Conservation (phyloP, 164 flowering plant genomes). For the Annona squamosa region DNA sequence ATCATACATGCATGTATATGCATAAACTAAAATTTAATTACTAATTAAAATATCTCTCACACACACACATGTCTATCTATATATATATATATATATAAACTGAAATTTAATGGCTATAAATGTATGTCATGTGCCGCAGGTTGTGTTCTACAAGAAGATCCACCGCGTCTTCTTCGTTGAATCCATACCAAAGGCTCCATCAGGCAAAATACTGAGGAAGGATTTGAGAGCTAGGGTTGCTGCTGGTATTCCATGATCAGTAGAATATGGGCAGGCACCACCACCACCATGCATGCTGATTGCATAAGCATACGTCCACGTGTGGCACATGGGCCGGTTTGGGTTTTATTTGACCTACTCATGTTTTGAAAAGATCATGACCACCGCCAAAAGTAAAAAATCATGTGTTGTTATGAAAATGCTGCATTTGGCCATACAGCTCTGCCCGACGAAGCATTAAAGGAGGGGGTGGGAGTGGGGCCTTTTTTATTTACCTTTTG, state of each 20-base stretch:
- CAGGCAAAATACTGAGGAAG: constrained; percentile 78
- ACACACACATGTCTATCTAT: background rate
- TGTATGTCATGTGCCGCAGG: constrained; percentile 28
- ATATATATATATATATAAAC: too few relatives aligned
- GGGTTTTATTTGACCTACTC: background rate
- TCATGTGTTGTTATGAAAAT: too few relatives aligned
- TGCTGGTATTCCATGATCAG: constrained; percentile 23
- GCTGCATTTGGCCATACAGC: too few relatives aligned
- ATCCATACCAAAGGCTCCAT: constrained; percentile 63
- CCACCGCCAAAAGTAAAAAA: too few relatives aligned
- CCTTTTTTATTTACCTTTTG: background rate
- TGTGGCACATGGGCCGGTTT: background rate
- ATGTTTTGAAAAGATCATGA: background rate
- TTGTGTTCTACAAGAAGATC: constrained; percentile 74
- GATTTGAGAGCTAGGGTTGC: constrained; percentile 58
- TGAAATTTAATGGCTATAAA: background rate
- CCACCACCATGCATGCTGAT: too few relatives aligned
- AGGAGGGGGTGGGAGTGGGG: background rate
- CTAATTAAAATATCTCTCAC: background rate
- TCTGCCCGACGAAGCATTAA: background rate
- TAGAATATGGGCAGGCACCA: too few relatives aligned
- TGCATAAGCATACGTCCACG: background rate
- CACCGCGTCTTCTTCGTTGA: constrained; percentile 52
- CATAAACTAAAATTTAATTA: too few relatives aligned
- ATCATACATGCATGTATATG: background rate